Percentiles rank a stretch among this genome's conserved stretches.
These are phyloP conservation scores for Tuber microsphaerosporum DNA, from an alignment of 495 filamentous ascomycete species.

Conservation along the genomic window DNA sequence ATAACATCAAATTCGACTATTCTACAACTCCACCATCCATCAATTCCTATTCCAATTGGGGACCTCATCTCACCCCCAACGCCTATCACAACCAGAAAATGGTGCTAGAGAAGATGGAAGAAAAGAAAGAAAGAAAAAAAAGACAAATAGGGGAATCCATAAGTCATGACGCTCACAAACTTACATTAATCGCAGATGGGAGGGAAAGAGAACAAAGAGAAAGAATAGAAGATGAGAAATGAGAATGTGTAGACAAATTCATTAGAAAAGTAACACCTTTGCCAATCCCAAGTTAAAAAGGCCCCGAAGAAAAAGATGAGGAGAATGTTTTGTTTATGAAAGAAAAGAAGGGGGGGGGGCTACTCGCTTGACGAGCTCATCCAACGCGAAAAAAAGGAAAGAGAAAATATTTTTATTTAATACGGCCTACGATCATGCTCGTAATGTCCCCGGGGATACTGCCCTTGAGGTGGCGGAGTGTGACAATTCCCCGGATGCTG, in stretches of 20 bases:
- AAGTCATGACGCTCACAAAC: constrained; percentile 8
- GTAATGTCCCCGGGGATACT: constrained; percentile 17
- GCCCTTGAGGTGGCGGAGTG: not conserved
- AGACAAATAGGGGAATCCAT: constrained; percentile 17
- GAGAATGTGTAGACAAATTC: constrained; percentile 19
- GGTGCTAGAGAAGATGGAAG: not conserved
- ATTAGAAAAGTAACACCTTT: constrained; percentile 18
- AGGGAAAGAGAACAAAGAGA: not conserved
- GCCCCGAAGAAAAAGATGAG: constrained; percentile 1
- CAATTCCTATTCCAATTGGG: not conserved
- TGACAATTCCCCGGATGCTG: constrained; percentile 7
- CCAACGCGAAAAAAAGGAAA: constrained; percentile 19
- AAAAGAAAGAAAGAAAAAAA: constrained; percentile 16
- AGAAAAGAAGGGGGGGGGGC: not conserved
- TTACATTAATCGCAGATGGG: not conserved
- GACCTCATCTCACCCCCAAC: not conserved
- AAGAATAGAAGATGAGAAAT: constrained; percentile 13
- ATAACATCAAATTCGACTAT: constrained; percentile 1
- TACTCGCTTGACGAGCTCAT: constrained; percentile 9
- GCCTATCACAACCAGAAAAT: not conserved
- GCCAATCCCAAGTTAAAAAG: constrained; percentile 14
- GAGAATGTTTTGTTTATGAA: not conserved
- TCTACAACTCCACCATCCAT: not conserved
- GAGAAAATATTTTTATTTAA: constrained; percentile 8
- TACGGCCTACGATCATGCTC: constrained; percentile 20